Evolutionary conservation across 2,329 filamentous ascomycete genomes (phyloP), one percentile per base, ranked within the genome.

Genomic region (Ophiosphaerella korrae): DNA sequence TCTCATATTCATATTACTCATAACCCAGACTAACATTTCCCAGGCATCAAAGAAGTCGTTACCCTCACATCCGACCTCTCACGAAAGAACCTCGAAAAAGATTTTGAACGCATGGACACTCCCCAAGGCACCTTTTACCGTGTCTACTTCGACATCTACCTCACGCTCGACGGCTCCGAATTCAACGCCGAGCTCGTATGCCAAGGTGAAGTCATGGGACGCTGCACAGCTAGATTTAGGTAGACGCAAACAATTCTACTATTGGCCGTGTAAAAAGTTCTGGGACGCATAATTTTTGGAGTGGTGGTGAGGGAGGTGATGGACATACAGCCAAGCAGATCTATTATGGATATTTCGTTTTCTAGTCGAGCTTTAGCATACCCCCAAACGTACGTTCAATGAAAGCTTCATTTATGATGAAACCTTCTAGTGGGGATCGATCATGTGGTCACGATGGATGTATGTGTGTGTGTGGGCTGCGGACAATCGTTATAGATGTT

Each of bases 161-260:
- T 99, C 60, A 97, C 94, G 0, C 87, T 99, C 13, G 94, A 99
- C 69, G 94, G 94, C 18, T 96, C 90, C 45, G 94, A 99, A 74
- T 97, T 99, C 80, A 97, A 94, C 65, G 94, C 94, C 45, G 94
- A 97, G 79, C 81, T 99, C 34, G 93, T 97, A n/a, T 99, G 94
- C 78, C 94, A 99, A 75, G 94, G 94, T 68, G 94, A 97, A 76
- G 92, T 99, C 61, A 99, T 97, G 94, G 94, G 94, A 60, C 87
- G 93, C 59, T 97, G 93, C 84, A 88, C 92, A 58, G 90, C 93
- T 52, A 85, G 92, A 72, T 97, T 97, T 82, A 79, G 85, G 75
- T 88, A 78, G 47, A 52, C 33, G 2, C 32, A 33, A 37, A 14
- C 14, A 41, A 16, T n/a, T 24, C 3, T 8, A 45, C 34, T 16